Evolutionary conservation across 495 filamentous ascomycete species (phyloP).

Genomic region (Apodospora peruviana): DNA sequence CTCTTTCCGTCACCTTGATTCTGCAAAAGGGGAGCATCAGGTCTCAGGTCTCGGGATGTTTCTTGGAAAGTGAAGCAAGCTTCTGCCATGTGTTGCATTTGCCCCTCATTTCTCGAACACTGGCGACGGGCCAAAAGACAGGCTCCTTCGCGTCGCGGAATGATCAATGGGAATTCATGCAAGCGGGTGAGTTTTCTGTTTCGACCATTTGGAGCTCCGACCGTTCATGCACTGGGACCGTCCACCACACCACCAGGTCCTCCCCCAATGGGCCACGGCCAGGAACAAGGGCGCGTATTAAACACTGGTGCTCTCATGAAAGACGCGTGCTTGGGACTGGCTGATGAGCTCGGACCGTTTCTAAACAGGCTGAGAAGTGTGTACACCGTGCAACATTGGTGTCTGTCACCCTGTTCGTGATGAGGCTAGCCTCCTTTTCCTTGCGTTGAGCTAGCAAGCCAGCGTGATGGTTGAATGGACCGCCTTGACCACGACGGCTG

Average conservation of each 20-base stretch:
- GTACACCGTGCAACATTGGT: not conserved
- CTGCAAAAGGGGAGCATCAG: no score
- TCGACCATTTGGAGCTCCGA: not conserved
- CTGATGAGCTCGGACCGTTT: no score
- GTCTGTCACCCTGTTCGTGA: not conserved
- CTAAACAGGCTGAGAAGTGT: not conserved
- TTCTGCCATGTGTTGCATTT: not conserved
- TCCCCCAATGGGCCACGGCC: no score
- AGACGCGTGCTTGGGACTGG: no score
- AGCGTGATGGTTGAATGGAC: not conserved
- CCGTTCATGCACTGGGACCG: not conserved
- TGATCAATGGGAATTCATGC: conserved; percentile 1
- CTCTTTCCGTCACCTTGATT: no score
- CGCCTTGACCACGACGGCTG: no score
- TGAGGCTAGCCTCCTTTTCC: not conserved
- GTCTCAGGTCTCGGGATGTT: no score
- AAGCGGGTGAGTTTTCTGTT: not conserved
- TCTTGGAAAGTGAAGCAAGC: no score
- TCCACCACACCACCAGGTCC: no score
- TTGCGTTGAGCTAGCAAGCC: not conserved
- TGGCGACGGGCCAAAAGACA: not conserved
- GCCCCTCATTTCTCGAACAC: not conserved
- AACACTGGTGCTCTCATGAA: no score
- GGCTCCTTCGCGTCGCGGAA: not conserved
- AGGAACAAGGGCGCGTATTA: no score